phyloP scores from a whole-genome alignment of 2,329 filamentous ascomycete genomes.

The Penicillium vulpinum region DNA sequence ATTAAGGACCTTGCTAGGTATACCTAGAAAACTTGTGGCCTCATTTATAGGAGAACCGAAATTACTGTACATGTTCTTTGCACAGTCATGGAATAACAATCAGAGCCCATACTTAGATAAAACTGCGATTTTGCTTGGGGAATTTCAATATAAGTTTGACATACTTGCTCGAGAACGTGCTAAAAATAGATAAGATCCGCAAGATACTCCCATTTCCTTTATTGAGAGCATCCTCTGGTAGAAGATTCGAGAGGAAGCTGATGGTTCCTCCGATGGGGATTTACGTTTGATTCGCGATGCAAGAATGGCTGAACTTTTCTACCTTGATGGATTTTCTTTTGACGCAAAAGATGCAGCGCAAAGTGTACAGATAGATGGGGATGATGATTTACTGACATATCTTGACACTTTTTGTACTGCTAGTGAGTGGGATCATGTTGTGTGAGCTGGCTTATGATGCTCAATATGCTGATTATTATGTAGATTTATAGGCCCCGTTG shows the following conservation, averaged over 20 bases:
- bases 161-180: conserved; percentile 10
- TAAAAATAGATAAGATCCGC: conserved; percentile 10
- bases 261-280: conserved; percentile 13
- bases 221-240: conserved; percentile 18
- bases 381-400: conserved; percentile 18
- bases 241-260: conserved; percentile 12
- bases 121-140: conserved; percentile 4
- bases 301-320: conserved; percentile 21
- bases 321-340: conserved; percentile 18
- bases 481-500: too few species aligned
- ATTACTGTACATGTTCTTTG: conserved; percentile 17
- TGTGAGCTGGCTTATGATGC: neutral
- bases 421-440: conserved; percentile 13
- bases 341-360: conserved; percentile 11
- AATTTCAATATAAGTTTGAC: conserved; percentile 9
- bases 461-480: too few species aligned
- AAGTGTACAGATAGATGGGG: conserved; percentile 15
- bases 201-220: conserved; percentile 14
- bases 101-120: conserved; percentile 3
- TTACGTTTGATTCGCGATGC: conserved; percentile 14
- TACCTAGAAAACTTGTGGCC: neutral
- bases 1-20: conserved; percentile 22
- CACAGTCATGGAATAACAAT: conserved; percentile 19
- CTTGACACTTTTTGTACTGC: conserved; percentile 22
- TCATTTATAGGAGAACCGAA: conserved; percentile 4